A percentile compares a stretch with the other conserved stretches of the same genome.
Evolutionary conservation across 2,329 filamentous ascomycete genomes (phyloP).

Genomic region (Fusarium palustre): DNA sequence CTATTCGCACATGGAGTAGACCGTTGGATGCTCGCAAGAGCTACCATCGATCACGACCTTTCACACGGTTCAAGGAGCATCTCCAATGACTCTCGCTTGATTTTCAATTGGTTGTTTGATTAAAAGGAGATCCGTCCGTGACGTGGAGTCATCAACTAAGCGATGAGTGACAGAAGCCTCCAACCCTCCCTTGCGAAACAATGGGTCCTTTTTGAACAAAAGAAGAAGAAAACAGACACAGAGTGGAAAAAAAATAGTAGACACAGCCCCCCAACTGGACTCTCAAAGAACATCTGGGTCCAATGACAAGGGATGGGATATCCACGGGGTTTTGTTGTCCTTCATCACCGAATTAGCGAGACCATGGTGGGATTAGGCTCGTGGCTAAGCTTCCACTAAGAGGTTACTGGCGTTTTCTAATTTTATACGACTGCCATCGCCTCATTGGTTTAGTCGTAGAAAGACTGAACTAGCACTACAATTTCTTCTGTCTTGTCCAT

Average conservation of each 20-base stretch:
- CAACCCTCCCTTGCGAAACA: constrained; percentile 31
- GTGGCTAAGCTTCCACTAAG: constrained; percentile 26
- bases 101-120: constrained; percentile 34
- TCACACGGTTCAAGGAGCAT: neutral
- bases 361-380: constrained; percentile 37
- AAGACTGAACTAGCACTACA: neutral
- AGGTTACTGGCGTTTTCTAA: constrained; percentile 17
- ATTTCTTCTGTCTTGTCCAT: neutral
- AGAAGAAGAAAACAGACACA: neutral
- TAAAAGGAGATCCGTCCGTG: constrained; percentile 41
- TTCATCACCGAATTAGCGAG: constrained; percentile 12
- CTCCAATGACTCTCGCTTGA: constrained; percentile 38
- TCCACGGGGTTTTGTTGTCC: constrained; percentile 1
- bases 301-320: constrained; percentile 23
- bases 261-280: constrained; percentile 32
- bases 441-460: constrained; percentile 3
- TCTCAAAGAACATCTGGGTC: constrained; percentile 21
- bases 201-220: constrained; percentile 12
- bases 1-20: constrained; percentile 14
- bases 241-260: constrained; percentile 21
- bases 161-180: constrained; percentile 16
- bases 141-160: constrained; percentile 35
- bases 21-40: neutral
- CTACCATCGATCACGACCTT: neutral
- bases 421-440: constrained; percentile 21